These are phyloP conservation scores for Aurantiochytrium sp. DNA, from an alignment of 108 stramenopile genomes.

Conservation along the genomic window DNA sequence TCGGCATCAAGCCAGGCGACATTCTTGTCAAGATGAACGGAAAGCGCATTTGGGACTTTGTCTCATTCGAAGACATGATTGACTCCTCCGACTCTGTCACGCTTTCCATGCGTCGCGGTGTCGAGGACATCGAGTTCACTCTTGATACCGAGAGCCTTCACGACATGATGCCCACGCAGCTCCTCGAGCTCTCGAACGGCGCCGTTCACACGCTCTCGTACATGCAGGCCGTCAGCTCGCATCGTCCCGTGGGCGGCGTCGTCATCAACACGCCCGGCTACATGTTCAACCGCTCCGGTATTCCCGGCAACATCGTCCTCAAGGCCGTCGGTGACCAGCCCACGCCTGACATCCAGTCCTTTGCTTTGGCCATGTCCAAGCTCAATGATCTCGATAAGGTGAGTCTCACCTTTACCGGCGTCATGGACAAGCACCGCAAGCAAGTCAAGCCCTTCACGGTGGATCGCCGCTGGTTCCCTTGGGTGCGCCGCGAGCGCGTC, in stretches of 20 bases:
- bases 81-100: not conserved
- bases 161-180: conserved; percentile 21
- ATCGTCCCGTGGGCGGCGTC: not conserved
- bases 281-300: conserved; percentile 30
- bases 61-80: not conserved
- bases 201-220: conserved; percentile 33
- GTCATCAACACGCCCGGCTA: conserved; percentile 24
- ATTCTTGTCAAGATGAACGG: not conserved
- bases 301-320: conserved; percentile 26
- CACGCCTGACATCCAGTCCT: conserved; percentile 32
- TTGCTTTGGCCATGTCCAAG: conserved; percentile 28
- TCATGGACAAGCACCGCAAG: conserved; percentile 39
- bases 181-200: conserved; percentile 26
- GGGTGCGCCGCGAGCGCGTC: conserved; percentile 21
- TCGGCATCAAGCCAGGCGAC: not conserved
- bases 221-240: conserved; percentile 21
- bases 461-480: conserved; percentile 18
- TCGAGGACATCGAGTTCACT: conserved; percentile 19
- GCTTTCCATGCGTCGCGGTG: conserved; percentile 5
- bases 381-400: conserved; percentile 24
- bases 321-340: conserved; percentile 22
- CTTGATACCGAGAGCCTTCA: conserved; percentile 25
- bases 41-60: not conserved
- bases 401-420: conserved; percentile 20
- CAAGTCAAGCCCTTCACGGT: conserved; percentile 29